A percentile compares a stretch with the other conserved stretches of the same genome.
Conservation (phyloP, 2,329 filamentous ascomycete genomes). For the Sarocladiaceae sp. region DNA sequence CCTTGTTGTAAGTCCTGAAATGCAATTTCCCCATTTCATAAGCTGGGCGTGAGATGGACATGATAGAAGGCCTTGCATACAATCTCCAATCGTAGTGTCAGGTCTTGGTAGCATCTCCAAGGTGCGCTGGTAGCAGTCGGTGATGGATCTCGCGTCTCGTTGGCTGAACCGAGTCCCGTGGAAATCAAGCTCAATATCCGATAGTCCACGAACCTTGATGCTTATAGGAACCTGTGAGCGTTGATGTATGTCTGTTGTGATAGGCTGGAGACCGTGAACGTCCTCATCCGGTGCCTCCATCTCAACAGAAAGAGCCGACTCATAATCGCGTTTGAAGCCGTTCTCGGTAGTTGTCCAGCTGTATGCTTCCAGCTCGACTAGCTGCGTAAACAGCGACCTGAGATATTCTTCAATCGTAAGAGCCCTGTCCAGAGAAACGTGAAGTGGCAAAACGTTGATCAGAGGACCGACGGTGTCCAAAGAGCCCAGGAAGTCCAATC, state of each 20-base stretch:
- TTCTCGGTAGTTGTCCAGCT: conserved; percentile 14
- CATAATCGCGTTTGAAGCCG: conserved; percentile 9
- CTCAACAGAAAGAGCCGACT: not conserved
- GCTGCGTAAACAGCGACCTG: conserved; percentile 9
- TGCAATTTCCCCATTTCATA: not conserved
- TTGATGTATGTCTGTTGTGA: not conserved
- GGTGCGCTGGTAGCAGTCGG: not conserved
- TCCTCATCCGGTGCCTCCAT: not conserved
- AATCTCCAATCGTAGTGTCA: not conserved
- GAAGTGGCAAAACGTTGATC: conserved; percentile 24
- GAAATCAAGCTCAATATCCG: not conserved
- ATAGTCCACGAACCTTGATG: not conserved
- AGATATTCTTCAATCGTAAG: conserved; percentile 14
- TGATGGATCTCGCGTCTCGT: no score
- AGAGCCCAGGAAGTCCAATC: conserved; percentile 22
- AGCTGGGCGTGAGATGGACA: not conserved
- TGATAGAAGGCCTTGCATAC: not conserved
- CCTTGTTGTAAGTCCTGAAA: not conserved
- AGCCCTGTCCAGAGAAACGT: conserved; percentile 13
- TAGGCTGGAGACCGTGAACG: not conserved
- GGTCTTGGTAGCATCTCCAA: not conserved
- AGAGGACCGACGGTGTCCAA: conserved; percentile 26
- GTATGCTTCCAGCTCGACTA: conserved; percentile 9
- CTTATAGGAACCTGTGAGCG: not conserved
- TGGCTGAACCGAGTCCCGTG: not conserved